These are phyloP conservation scores for Pyrus pyrifolia DNA, from an alignment of 306 rosid species.

Conservation along the genomic window DNA sequence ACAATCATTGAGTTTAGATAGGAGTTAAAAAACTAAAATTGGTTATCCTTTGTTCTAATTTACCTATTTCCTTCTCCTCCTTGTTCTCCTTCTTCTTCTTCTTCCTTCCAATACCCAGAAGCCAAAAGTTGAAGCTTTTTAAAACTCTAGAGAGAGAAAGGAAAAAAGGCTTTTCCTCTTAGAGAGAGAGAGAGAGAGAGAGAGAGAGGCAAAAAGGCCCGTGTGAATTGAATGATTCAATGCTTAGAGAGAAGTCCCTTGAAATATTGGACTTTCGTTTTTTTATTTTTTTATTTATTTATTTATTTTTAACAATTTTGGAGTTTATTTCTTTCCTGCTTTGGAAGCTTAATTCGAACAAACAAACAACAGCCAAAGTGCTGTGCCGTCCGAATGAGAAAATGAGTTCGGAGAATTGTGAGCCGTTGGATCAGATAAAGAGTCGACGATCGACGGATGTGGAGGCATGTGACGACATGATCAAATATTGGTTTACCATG, in stretches of 20 bases:
- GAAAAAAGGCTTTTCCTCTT: slow-evolving; percentile 1
- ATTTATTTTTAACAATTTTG: background rate
- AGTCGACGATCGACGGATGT: slow-evolving; percentile 29
- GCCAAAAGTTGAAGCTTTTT: slow-evolving; percentile 5
- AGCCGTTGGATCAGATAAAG: slow-evolving; percentile 27
- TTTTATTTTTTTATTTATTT: background rate
- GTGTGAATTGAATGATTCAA: slow-evolving; percentile 41
- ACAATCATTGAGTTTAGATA: background rate
- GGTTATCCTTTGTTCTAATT: slow-evolving; percentile 11
- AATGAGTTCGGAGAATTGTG: slow-evolving; percentile 5
- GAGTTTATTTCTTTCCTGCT: background rate
- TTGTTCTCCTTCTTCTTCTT: slow-evolving; percentile 18
- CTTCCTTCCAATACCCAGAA: slow-evolving; percentile 4
- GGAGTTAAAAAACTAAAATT: background rate
- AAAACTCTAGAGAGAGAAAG: slow-evolving; percentile 10
- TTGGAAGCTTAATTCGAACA: slow-evolving; percentile 11
- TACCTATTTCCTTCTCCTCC: slow-evolving; percentile 28
- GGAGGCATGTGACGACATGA: slow-evolving; percentile 27
- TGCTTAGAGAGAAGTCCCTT: slow-evolving; percentile 11
- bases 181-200: slow-evolving; percentile 14
- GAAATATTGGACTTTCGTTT: background rate
- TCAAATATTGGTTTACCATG: slow-evolving; percentile 15
- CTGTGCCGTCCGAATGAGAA: slow-evolving; percentile 47
- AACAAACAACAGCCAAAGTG: slow-evolving; percentile 9
- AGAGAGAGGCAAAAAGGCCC: slow-evolving; percentile 19